A percentile compares a stretch with the other conserved stretches of the same genome.
Conservation (phyloP, 257 asterid genomes). For the Mitragyna speciosa region DNA sequence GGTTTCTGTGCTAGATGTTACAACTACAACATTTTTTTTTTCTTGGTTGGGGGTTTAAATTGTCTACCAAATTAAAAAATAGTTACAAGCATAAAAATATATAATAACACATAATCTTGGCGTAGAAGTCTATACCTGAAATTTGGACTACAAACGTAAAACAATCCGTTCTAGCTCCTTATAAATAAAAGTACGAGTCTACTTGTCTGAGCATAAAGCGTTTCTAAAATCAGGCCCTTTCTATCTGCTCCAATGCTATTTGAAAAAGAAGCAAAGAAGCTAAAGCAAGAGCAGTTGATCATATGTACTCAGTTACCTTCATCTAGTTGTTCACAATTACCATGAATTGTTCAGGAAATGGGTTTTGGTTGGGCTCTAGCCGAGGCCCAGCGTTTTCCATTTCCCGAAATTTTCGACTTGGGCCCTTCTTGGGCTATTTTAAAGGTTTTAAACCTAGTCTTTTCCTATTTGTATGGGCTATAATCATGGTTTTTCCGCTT, state of each 20-base stretch:
- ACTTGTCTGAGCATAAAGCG: no score
- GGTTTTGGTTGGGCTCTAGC: not conserved
- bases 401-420: not conserved
- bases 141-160: not conserved
- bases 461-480: no score
- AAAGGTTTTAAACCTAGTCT: no score
- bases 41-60: not conserved
- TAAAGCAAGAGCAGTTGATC: not conserved
- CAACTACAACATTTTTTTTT: not conserved
- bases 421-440: not conserved
- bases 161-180: not conserved
- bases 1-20: not conserved
- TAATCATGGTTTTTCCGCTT: no score
- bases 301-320: no score
- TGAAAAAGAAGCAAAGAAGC: not conserved
- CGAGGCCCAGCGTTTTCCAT: not conserved
- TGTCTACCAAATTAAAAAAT: not conserved
- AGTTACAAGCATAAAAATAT: not conserved
- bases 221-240: no score
- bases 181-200: not conserved
- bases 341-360: not conserved
- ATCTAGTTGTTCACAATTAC: no score
- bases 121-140: not conserved
- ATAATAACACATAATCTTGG: not conserved
- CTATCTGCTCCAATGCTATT: not conserved